Conservation (phyloP, 2,329 filamentous ascomycete genomes). For the Aspergillus oerlinghausenensis region DNA sequence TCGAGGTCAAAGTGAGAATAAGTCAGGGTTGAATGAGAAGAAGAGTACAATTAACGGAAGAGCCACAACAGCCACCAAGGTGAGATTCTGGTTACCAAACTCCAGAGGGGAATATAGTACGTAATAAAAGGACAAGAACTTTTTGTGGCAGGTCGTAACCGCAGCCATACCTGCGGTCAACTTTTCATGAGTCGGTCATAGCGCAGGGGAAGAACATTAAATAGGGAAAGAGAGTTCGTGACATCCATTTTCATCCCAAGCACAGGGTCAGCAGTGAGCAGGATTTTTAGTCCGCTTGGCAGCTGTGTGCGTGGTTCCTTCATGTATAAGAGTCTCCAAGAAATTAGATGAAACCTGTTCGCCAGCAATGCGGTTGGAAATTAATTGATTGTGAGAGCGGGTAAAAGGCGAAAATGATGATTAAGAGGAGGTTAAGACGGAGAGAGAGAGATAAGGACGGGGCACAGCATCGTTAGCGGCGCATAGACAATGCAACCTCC, state of each 20-base stretch:
- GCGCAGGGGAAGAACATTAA: not conserved
- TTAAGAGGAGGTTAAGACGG: not conserved
- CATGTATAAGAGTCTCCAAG: constrained; percentile 15
- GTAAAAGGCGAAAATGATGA: not conserved
- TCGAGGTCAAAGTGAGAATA: not conserved
- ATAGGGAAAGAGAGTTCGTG: not conserved
- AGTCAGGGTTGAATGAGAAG: not conserved
- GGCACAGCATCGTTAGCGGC: constrained; percentile 13
- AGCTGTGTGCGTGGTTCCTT: not conserved
- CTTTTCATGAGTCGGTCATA: not conserved
- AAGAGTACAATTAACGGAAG: not conserved
- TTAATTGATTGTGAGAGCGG: not conserved
- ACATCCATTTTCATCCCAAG: not conserved
- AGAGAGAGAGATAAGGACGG: not conserved
- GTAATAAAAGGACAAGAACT: not conserved
- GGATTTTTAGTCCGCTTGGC: not conserved
- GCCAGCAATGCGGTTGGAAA: constrained; percentile 17
- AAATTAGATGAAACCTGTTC: constrained; percentile 18
- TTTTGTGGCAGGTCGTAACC: not conserved
- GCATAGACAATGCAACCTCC: constrained; percentile 3
- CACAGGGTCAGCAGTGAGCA: not conserved
- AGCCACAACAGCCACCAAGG: not conserved
- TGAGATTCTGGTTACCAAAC: not conserved
- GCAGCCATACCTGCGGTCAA: not conserved
- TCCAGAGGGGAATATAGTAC: not conserved